Evolutionary conservation across 2,329 filamentous ascomycete species (phyloP).

Genomic region (Epichloe coenophiala): DNA sequence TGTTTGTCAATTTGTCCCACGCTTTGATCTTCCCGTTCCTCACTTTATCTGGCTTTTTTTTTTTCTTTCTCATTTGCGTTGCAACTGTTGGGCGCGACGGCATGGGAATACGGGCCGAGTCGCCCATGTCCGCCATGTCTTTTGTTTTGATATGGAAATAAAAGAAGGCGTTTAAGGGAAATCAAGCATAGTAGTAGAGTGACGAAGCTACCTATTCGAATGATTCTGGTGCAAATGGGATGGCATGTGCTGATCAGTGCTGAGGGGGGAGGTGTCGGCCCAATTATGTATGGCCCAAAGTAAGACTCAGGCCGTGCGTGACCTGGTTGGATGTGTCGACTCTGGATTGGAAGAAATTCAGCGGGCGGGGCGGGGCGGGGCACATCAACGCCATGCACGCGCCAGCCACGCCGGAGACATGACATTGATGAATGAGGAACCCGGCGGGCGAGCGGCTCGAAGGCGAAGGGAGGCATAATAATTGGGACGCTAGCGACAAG

Average conservation of each 20-base stretch:
- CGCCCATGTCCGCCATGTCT: neutral
- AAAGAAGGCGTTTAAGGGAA: slow-evolving; percentile 6
- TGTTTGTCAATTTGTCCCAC: neutral
- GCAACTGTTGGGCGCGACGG: slow-evolving; percentile 1
- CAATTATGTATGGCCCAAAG: neutral
- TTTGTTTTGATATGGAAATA: slow-evolving; percentile 6
- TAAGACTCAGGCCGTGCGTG: neutral
- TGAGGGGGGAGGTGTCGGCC: neutral
- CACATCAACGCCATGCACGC: no score
- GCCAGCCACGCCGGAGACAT: no score
- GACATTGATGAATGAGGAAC: neutral
- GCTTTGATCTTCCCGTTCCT: neutral
- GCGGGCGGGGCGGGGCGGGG: neutral
- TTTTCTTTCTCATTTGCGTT: neutral
- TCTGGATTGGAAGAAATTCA: neutral
- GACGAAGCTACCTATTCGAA: slow-evolving; percentile 1
- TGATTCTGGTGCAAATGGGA: neutral
- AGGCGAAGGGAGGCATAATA: neutral
- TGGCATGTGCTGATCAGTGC: slow-evolving; percentile 6
- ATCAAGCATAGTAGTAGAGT: slow-evolving; percentile 6
- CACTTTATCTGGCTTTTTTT: slow-evolving; percentile 1
- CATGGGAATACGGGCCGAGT: neutral
- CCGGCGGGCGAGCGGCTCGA: no score
- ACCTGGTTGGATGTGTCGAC: neutral
- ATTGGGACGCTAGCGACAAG: neutral